These are phyloP conservation scores for Colletotrichum sp. DNA, from an alignment of 2,329 filamentous ascomycete genomes.

Conservation along the genomic window DNA sequence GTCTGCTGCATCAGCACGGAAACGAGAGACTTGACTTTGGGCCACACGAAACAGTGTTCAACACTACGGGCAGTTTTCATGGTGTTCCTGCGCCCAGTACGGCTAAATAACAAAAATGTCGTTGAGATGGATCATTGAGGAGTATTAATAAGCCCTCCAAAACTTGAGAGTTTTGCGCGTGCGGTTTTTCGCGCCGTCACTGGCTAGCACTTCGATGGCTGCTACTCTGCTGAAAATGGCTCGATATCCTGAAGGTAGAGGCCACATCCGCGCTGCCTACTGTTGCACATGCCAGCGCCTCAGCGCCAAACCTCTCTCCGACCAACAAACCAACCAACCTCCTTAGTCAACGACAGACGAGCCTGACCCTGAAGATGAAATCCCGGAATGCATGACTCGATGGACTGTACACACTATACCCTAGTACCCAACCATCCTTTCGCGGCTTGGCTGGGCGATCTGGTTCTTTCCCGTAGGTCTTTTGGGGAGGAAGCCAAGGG, in stretches of 20 bases:
- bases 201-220: neutral
- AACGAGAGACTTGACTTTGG: neutral
- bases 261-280: neutral
- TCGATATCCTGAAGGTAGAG: neutral
- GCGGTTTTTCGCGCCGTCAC: neutral
- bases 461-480: neutral
- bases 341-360: neutral
- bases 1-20: neutral
- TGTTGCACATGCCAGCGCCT: neutral
- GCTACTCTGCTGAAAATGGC: neutral
- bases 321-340: neutral
- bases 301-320: neutral
- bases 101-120: neutral
- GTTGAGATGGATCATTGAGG: neutral
- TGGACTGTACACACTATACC: neutral
- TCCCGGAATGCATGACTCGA: conserved; percentile 16
- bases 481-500: neutral
- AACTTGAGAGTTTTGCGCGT: neutral
- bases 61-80: neutral
- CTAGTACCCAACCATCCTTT: neutral
- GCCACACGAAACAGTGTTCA: neutral
- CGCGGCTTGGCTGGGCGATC: conserved; percentile 2
- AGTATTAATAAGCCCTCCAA: neutral
- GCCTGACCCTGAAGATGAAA: neutral
- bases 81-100: neutral